Evolutionary conservation across 2,329 filamentous ascomycete genomes (phyloP).

Genomic region (Orbilia oligospora): DNA sequence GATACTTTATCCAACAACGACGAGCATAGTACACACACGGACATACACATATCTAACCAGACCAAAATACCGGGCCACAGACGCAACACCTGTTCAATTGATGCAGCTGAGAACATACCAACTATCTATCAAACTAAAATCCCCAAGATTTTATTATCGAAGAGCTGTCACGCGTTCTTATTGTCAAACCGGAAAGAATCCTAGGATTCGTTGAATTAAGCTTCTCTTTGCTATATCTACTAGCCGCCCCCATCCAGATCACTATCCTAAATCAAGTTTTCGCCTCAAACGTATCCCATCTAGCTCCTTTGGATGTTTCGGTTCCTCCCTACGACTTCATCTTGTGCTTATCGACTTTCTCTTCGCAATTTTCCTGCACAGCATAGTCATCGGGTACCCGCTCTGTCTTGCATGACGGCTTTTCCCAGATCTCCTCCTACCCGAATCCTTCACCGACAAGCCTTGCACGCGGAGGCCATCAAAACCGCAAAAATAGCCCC

Average conservation of each 20-base stretch:
- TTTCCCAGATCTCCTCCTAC: not conserved
- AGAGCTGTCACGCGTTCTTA: not conserved
- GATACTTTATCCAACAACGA: not conserved
- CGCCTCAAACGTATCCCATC: not conserved
- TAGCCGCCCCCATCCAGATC: not conserved
- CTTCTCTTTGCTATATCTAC: not conserved
- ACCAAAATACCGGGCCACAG: not conserved
- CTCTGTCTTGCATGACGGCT: slow-evolving; percentile 20
- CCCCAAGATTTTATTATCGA: not conserved
- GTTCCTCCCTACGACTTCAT: not conserved
- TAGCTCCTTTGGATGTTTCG: not conserved
- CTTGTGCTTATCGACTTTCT: slow-evolving; percentile 25
- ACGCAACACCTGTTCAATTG: slow-evolving; percentile 8
- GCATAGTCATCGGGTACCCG: not conserved
- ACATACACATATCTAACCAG: not conserved
- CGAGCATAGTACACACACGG: not conserved
- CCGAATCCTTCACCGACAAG: slow-evolving; percentile 33
- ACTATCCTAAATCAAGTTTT: not conserved
- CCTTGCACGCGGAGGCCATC: slow-evolving; percentile 12
- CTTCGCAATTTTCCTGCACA: not conserved
- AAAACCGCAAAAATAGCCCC: not conserved
- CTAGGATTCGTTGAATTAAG: not conserved
- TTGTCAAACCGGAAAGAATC: not conserved
- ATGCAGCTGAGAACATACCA: slow-evolving; percentile 26
- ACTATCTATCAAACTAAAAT: no score